phyloP scores from a whole-genome alignment of 2,329 filamentous ascomycete species.

The Nemania abortiva region DNA sequence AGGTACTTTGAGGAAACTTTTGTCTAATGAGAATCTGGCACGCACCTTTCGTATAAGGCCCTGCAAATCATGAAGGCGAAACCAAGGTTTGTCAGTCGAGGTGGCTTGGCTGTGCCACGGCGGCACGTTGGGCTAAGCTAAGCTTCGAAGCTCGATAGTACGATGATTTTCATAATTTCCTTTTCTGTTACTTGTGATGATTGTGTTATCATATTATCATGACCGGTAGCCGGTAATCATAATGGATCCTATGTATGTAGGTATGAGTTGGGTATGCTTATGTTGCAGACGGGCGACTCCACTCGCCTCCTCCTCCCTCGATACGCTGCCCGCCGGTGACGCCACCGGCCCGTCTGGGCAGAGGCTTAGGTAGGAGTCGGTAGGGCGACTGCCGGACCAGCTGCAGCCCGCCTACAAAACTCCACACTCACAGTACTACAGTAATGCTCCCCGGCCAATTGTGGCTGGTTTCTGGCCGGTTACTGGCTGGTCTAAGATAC shows the following conservation, averaged over 20 bases:
- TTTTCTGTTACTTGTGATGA: no score
- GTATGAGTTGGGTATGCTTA: neutral
- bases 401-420: conserved; percentile 4
- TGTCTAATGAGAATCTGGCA: neutral
- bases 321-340: neutral
- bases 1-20: neutral
- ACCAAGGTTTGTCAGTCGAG: neutral
- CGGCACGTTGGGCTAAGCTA: conserved; percentile 3
- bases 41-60: conserved; percentile 25
- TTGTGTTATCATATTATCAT: neutral
- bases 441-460: neutral
- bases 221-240: neutral
- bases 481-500: neutral
- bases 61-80: conserved; percentile 9
- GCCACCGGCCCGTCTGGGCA: neutral
- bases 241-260: neutral
- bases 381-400: conserved; percentile 22
- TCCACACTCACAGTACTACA: neutral
- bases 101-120: conserved; percentile 25
- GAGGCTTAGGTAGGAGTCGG: conserved; percentile 13
- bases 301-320: neutral
- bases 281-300: no score
- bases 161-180: neutral
- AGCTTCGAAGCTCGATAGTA: conserved; percentile 11
- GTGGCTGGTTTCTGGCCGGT: no score